These are phyloP conservation scores for Ogataea ramenticola DNA, from an alignment of 805 yeast species.

Conservation along the genomic window DNA sequence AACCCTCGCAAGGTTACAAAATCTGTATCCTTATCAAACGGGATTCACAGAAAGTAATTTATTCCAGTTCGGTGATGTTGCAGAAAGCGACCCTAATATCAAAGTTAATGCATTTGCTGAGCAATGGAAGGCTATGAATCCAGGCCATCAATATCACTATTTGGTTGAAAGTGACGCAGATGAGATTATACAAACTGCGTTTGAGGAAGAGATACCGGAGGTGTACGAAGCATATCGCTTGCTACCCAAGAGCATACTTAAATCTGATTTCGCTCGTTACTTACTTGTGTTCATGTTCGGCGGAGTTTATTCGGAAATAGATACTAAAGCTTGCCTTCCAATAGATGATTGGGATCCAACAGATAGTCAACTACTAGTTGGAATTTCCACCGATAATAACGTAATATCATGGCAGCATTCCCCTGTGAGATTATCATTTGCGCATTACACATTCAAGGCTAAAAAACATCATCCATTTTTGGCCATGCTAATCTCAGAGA, in stretches of 20 bases:
- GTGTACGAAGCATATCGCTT: slow-evolving; percentile 36
- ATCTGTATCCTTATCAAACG: not conserved
- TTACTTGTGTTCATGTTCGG: slow-evolving; percentile 41
- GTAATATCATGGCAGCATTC: slow-evolving; percentile 12
- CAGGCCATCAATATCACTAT: not conserved
- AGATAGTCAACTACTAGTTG: slow-evolving; percentile 11
- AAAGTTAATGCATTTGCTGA: not conserved
- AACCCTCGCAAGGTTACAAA: not conserved
- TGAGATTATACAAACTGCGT: slow-evolving; percentile 3
- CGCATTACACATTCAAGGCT: slow-evolving; percentile 12
- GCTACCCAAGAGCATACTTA: slow-evolving; percentile 39
- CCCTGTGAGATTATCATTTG: slow-evolving; percentile 13
- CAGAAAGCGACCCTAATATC: not conserved
- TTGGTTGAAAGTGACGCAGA: not conserved
- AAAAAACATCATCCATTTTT: slow-evolving; percentile 18
- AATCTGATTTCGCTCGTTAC: slow-evolving; percentile 46
- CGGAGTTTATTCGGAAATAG: slow-evolving; percentile 50
- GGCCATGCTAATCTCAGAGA: slow-evolving; percentile 15
- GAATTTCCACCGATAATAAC: slow-evolving; percentile 15
- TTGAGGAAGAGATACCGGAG: slow-evolving; percentile 30
- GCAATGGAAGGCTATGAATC: not conserved
- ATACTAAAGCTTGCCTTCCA: slow-evolving; percentile 42
- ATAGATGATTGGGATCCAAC: slow-evolving; percentile 14
- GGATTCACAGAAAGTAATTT: not conserved
- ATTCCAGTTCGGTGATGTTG: not conserved